These are phyloP conservation scores for Parachlorella kessleri DNA, from an alignment of 139 green algal species.

Conservation along the genomic window DNA sequence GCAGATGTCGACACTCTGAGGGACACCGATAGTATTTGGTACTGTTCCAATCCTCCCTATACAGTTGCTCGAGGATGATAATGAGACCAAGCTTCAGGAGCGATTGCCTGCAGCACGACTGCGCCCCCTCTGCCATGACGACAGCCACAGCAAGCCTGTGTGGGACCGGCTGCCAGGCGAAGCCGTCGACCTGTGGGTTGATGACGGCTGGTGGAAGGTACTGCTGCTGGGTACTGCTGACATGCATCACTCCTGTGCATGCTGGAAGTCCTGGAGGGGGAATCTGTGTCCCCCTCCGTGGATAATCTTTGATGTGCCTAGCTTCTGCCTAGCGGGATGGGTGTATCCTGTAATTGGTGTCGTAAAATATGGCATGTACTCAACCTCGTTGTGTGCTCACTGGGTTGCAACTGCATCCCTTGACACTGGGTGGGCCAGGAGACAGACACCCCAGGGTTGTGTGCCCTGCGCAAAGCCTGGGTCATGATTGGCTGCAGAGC, in stretches of 20 bases:
- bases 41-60: fast-evolving
- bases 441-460: too few species aligned
- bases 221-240: background rate
- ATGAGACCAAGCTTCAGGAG: background rate
- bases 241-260: too few species aligned
- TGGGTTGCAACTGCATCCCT: background rate
- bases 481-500: background rate
- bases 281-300: background rate
- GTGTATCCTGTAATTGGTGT: too few species aligned
- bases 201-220: slow-evolving; percentile 17
- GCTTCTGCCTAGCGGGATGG: too few species aligned
- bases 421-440: too few species aligned
- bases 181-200: slow-evolving; percentile 11
- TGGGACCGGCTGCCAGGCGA: background rate
- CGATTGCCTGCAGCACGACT: background rate
- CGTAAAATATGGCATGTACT: too few species aligned
- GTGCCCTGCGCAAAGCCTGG: too few species aligned
- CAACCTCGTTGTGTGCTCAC: background rate
- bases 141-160: background rate
- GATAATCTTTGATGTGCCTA: background rate
- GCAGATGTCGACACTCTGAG: too few species aligned
- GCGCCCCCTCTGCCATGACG: slow-evolving; percentile 5
- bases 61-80: slow-evolving; percentile 17
- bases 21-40: too few species aligned
- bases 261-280: background rate